phyloP scores from a whole-genome alignment of 2,329 filamentous ascomycete genomes.

The Diaporthe eres region DNA sequence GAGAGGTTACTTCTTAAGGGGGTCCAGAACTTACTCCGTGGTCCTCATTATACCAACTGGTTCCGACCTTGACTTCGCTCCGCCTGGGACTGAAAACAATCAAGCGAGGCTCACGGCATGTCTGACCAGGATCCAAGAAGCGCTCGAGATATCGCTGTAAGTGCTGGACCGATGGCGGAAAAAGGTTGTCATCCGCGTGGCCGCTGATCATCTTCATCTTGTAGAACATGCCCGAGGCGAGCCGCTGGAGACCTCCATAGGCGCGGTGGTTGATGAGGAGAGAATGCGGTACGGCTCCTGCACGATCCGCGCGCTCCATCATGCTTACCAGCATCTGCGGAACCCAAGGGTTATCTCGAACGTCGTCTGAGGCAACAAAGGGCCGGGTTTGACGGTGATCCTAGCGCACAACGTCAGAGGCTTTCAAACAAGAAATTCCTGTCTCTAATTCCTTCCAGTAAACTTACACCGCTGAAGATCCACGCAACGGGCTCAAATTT shows the following conservation, averaged over 20 bases:
- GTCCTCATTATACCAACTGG: conserved; percentile 55
- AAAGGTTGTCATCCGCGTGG: conserved; percentile 39
- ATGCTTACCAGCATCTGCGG: conserved; percentile 46
- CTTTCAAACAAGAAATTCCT: conserved; percentile 1
- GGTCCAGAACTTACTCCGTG: conserved; percentile 47
- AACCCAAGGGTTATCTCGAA: conserved; percentile 40
- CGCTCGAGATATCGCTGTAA: conserved; percentile 43
- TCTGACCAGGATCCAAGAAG: conserved; percentile 36
- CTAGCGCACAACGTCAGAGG: conserved; percentile 44
- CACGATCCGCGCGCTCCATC: conserved; percentile 47
- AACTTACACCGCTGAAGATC: conserved; percentile 59
- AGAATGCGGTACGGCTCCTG: conserved; percentile 44
- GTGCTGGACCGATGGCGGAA: conserved; percentile 41
- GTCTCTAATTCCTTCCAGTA: conserved; percentile 57
- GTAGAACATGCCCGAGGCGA: conserved; percentile 61
- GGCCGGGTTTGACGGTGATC: conserved; percentile 49
- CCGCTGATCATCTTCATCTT: conserved; percentile 54
- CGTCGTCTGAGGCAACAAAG: conserved; percentile 44
- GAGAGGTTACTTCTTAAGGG: too few relatives aligned
- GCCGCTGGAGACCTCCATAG: conserved; percentile 51
- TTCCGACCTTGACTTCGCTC: conserved; percentile 44
- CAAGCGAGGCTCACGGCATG: conserved; percentile 52
- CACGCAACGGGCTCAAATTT: conserved; percentile 58
- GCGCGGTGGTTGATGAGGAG: conserved; percentile 50
- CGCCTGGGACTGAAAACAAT: conserved; percentile 46